Conservation (phyloP, 179 eudicot species). For the Pouteria campechiana region DNA sequence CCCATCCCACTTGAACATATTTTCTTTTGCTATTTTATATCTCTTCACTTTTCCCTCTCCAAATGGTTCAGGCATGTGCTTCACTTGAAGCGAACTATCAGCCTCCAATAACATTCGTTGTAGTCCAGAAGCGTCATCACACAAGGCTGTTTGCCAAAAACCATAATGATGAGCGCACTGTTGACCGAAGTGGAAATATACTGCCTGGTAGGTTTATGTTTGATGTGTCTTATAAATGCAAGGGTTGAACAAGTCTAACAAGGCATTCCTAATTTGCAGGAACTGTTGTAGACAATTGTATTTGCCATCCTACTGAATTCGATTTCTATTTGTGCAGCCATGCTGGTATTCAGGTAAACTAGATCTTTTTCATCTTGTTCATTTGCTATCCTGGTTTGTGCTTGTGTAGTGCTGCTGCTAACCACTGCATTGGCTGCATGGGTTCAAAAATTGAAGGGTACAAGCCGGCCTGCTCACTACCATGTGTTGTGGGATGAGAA, state of each 20-base stretch:
- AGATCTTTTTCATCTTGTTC: neutral
- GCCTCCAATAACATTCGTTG: constrained; percentile 88
- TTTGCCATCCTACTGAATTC: constrained; percentile 90
- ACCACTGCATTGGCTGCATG: neutral
- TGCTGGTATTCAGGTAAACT: constrained; percentile 77
- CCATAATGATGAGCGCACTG: constrained; percentile 53
- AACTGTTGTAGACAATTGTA: constrained; percentile 74
- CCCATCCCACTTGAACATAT: neutral
- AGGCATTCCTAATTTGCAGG: constrained; percentile 24
- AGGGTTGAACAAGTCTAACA: neutral
- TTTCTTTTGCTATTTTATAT: constrained; percentile 3
- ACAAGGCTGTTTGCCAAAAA: constrained; percentile 75
- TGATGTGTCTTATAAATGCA: neutral
- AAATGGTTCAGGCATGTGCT: constrained; percentile 89
- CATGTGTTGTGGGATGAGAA: constrained; percentile 96
- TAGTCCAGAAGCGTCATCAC: constrained; percentile 95
- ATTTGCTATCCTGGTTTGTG: neutral
- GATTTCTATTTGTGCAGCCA: constrained; percentile 87
- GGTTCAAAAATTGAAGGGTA: constrained; percentile 37
- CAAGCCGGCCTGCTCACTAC: constrained; percentile 91
- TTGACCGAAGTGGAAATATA: constrained; percentile 79
- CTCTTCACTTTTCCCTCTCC: too few species aligned
- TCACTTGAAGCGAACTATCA: constrained; percentile 81
- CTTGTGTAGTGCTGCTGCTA: neutral
- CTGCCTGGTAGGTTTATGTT: constrained; percentile 54